Base-by-base conservation (phyloP, 2,329 filamentous ascomycete genomes). In the Fusarium decemcellulare region DNA sequence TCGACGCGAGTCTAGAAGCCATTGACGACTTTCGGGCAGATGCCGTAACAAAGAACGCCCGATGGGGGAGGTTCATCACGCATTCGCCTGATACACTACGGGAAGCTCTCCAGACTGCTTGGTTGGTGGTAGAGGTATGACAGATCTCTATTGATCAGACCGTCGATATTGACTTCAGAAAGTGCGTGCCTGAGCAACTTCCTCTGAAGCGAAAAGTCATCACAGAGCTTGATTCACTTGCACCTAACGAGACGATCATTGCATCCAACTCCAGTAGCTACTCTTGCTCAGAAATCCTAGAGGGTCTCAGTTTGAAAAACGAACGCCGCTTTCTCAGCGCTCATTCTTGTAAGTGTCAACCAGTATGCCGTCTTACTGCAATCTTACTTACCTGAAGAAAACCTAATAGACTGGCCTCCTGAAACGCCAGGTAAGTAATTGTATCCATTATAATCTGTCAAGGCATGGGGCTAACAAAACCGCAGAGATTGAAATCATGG, bases 191-290 rank as follows among this genome's bases (percentile, higher is more conserved):
- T 0, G 83, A 85, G 63, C 75, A 76, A 29, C 70, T 85, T 8
- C 43, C 73, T 0, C 70, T 84, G n/a, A 85, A 85, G 65, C 78
- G 73, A 47, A 68, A 75, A 3, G 73, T 83, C 6, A 78, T 85
- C 27, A 44, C 63, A 1, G 70, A 84, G 23, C 72, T 85, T 3
- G 83, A 84, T 65, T 60, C 74, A 1, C 48, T 80, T 2, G 77
- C 82, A 0, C 69, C 74, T 0, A 60, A 72, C 1, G 75, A 79
- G 1, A 79, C 79, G 0, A 81, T 84, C 7, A 79, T 85, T 46
- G 83, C 81, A 0, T 83, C 82, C 0, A 85, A 85, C 55, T 85
- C 83, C 1, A 84, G 82, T 61, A 84, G 82, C 53, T 84, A 83
- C 65, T 78, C 79, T 8, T 83, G 81, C 18, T 74, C 75, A 0